phyloP scores from a whole-genome alignment of 345 rosid species.

The Salix suchowensis region DNA sequence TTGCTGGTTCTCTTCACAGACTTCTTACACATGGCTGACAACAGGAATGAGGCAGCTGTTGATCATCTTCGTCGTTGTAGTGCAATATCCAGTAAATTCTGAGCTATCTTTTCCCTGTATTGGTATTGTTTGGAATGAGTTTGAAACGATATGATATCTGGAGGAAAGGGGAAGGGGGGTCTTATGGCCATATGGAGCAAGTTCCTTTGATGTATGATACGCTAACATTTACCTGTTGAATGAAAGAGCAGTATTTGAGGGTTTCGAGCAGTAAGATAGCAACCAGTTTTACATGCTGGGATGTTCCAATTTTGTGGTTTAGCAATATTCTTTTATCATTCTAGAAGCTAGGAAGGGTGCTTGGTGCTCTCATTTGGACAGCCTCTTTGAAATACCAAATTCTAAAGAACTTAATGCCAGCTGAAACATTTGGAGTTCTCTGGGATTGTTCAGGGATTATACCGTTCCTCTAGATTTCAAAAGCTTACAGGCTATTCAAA shows the following conservation, averaged over 20 bases:
- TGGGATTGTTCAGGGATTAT: no score
- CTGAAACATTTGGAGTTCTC: no score
- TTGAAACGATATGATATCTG: background rate
- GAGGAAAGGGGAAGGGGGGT: background rate
- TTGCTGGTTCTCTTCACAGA: conserved; percentile 49
- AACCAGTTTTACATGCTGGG: background rate
- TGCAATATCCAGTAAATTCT: background rate
- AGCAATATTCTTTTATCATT: no score
- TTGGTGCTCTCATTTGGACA: no score
- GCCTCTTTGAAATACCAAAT: no score
- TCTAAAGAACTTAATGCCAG: no score
- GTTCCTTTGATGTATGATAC: background rate
- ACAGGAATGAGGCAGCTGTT: background rate
- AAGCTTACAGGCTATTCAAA: no score
- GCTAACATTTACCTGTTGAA: background rate
- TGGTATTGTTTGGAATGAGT: background rate
- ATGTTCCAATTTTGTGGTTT: background rate
- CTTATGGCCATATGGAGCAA: no score
- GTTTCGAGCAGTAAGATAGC: background rate
- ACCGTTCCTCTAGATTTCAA: no score
- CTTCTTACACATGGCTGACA: conserved; percentile 40
- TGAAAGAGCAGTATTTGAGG: background rate
- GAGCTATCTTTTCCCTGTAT: background rate
- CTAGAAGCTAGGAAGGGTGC: no score
- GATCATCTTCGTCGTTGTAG: background rate